Conservation (phyloP, 75 land plant species). For the Cupressus sempervirens region DNA sequence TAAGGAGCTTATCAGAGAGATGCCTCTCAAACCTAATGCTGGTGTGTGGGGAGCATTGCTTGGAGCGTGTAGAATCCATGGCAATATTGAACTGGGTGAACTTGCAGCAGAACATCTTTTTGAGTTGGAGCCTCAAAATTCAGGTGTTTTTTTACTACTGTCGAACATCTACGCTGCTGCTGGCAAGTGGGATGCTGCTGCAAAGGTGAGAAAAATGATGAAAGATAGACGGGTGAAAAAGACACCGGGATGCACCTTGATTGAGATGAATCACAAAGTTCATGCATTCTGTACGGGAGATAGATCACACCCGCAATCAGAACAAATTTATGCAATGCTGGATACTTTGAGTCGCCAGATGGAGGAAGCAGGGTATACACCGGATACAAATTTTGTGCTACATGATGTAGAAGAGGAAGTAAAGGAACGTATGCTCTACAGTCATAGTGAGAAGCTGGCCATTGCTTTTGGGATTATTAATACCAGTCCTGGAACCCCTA, state of each 20-base stretch:
- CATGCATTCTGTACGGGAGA: slow-evolving; percentile 3
- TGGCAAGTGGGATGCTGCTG: slow-evolving; percentile 24
- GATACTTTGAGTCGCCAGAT: neutral
- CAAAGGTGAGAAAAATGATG: slow-evolving; percentile 3
- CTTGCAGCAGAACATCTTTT: slow-evolving; percentile 23
- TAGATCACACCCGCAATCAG: slow-evolving; percentile 5
- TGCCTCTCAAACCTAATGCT: neutral
- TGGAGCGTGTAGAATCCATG: slow-evolving; percentile 27
- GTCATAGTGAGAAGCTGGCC: slow-evolving; percentile 31
- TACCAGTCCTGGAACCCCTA: slow-evolving; percentile 23
- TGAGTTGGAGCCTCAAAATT: slow-evolving; percentile 25
- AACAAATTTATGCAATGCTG: slow-evolving; percentile 8
- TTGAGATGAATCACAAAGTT: slow-evolving; percentile 7
- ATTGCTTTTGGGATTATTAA: slow-evolving; percentile 30
- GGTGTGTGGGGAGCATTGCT: slow-evolving; percentile 36
- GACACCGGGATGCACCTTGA: slow-evolving; percentile 12
- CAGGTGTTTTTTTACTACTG: slow-evolving; percentile 20
- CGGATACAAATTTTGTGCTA: slow-evolving; percentile 7
- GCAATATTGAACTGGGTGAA: slow-evolving; percentile 19
- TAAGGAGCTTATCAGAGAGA: neutral
- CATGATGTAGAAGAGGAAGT: slow-evolving; percentile 8
- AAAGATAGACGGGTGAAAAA: neutral
- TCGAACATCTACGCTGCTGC: slow-evolving; percentile 29
- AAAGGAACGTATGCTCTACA: slow-evolving; percentile 11
- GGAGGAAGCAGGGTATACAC: slow-evolving; percentile 6